Evolutionary conservation across 1,284 basidiomycete genomes (phyloP).

Genomic region (Microbotryum scabiosae): DNA sequence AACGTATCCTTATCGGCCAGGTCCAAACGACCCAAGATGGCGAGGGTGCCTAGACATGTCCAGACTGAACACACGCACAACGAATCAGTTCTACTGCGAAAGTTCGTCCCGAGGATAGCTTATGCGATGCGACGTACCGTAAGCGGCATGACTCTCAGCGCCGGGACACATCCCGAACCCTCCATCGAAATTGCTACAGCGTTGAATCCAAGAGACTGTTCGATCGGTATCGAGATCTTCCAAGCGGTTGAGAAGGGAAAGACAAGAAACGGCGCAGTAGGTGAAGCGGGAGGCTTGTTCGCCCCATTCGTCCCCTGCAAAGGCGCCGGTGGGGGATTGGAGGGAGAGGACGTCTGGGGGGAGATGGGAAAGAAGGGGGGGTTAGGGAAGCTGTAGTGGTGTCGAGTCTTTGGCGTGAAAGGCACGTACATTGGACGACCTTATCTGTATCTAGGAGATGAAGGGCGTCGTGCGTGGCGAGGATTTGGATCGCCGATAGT

Average conservation of each 20-base stretch:
- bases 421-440: slow-evolving; percentile 61
- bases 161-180: slow-evolving; percentile 79
- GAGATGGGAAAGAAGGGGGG: background rate
- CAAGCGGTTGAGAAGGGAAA: slow-evolving; percentile 71
- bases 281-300: slow-evolving; percentile 88
- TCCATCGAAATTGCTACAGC: slow-evolving; percentile 88
- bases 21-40: slow-evolving; percentile 75
- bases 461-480: slow-evolving; percentile 74
- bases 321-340: slow-evolving; percentile 77
- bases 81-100: too few species aligned
- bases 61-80: slow-evolving; percentile 76
- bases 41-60: slow-evolving; percentile 76
- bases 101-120: too few species aligned
- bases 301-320: slow-evolving; percentile 81
- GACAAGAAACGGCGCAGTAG: slow-evolving; percentile 72
- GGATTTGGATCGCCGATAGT: slow-evolving; percentile 82
- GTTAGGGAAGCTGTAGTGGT: background rate
- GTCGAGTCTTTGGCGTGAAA: slow-evolving; percentile 1
- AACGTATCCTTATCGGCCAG: slow-evolving; percentile 62
- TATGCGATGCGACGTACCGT: too few species aligned
- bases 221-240: slow-evolving; percentile 41
- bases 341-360: slow-evolving; percentile 66
- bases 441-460: slow-evolving; percentile 58
- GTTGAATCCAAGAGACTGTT: slow-evolving; percentile 62
- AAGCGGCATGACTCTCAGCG: slow-evolving; percentile 84